Evolutionary conservation across 495 filamentous ascomycete species (phyloP).

Genomic region (Usnea hakonensis): DNA sequence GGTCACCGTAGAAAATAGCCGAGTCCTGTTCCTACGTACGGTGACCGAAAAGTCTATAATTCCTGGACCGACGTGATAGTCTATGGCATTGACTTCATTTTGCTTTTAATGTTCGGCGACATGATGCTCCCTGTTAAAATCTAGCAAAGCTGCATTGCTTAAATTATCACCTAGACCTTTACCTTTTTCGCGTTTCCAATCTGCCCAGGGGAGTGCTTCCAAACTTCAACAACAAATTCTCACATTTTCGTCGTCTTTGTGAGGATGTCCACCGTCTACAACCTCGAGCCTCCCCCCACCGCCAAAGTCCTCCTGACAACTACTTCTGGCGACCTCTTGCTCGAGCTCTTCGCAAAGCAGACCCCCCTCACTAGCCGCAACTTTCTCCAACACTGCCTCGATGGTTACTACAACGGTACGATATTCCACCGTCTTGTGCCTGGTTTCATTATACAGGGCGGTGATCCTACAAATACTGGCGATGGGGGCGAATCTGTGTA

Average conservation of each 20-base stretch:
- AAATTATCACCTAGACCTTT: too few relatives aligned
- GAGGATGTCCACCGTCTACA: slow-evolving; percentile 56
- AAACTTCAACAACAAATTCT: background rate
- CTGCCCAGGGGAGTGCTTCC: background rate
- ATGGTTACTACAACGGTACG: slow-evolving; percentile 88
- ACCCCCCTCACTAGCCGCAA: slow-evolving; percentile 85
- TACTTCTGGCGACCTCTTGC: slow-evolving; percentile 74
- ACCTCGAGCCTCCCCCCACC: slow-evolving; percentile 86
- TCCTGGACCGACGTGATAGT: too few relatives aligned
- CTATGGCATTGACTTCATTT: too few relatives aligned
- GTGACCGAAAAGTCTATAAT: too few relatives aligned
- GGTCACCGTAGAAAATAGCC: too few relatives aligned
- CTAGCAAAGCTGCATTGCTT: too few relatives aligned
- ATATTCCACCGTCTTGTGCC: slow-evolving; percentile 90
- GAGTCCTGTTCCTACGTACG: too few relatives aligned
- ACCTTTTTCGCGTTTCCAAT: background rate
- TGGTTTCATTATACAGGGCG: slow-evolving; percentile 89
- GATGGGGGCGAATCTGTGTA: slow-evolving; percentile 88
- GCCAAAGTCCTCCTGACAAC: slow-evolving; percentile 86
- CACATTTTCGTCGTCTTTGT: background rate
- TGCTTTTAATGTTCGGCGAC: too few relatives aligned
- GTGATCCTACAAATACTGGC: slow-evolving; percentile 88
- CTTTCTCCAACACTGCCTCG: slow-evolving; percentile 89
- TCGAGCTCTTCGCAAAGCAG: slow-evolving; percentile 92
- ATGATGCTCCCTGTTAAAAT: too few relatives aligned